These are phyloP conservation scores for Darksidea phi DNA, from an alignment of 495 filamentous ascomycete species.

Conservation along the genomic window DNA sequence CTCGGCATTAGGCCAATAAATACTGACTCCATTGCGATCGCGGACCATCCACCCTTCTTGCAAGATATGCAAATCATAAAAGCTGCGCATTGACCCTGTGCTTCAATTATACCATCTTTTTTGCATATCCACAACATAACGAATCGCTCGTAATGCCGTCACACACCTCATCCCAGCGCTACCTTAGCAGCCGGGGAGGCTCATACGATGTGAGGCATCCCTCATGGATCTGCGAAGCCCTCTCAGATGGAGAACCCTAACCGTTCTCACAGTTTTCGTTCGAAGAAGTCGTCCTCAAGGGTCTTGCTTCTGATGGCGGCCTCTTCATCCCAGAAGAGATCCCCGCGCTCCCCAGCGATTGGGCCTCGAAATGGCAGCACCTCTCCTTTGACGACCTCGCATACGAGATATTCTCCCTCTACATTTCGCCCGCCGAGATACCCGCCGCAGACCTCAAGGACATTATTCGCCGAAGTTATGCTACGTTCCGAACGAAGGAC, in stretches of 20 bases:
- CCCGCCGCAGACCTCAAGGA: slow-evolving; percentile 71
- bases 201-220: slow-evolving; percentile 64
- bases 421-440: slow-evolving; percentile 80
- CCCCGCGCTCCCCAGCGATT: slow-evolving; percentile 61
- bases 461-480: slow-evolving; percentile 78
- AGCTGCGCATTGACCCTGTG: neutral
- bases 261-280: slow-evolving; percentile 68
- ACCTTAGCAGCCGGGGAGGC: slow-evolving; percentile 76
- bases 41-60: no score
- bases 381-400: slow-evolving; percentile 78
- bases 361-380: slow-evolving; percentile 67
- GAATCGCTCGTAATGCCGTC: slow-evolving; percentile 29
- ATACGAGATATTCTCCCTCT: slow-evolving; percentile 71
- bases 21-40: no score
- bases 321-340: slow-evolving; percentile 87
- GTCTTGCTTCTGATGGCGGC: slow-evolving; percentile 82
- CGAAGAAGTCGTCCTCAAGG: slow-evolving; percentile 86
- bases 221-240: slow-evolving; percentile 28
- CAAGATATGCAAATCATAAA: neutral
- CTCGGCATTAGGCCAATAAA: no score
- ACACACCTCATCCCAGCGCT: slow-evolving; percentile 69
- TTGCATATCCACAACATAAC: neutral
- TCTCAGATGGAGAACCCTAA: slow-evolving; percentile 8
- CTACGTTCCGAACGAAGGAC: slow-evolving; percentile 75
- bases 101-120: neutral